Base-by-base conservation (phyloP, 345 rosid genomes). In the Excoecaria agallocha region DNA sequence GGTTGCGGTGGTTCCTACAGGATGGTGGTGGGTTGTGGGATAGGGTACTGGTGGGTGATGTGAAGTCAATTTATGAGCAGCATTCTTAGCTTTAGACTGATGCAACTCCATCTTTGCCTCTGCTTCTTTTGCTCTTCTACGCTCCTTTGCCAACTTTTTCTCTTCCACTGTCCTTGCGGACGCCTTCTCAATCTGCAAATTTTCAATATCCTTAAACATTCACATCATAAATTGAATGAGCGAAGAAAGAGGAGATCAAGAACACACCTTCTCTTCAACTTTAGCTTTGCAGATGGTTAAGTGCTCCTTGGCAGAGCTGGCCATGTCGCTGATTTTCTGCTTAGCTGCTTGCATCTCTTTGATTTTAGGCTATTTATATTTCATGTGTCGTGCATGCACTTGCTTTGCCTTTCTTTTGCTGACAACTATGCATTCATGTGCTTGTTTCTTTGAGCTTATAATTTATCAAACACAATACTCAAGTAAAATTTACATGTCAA, bases 61-160 rank as follows among this genome's bases (percentile, higher is more conserved):
- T 45, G 41, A 25, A 2, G 72, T 55, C 70, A 79, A 35, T 58
- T 79, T 87, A 78, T 82, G 74, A 11, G 81, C 89, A 0, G 85
- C 90, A 49, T 89, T 94, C 43, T 72, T 80, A 3, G 89, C 93
- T 74, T 88, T 91, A 71, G 87, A 89, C 55, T 88, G 77, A 81
- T 92, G 94, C 78, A 92, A 76, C 52, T 89, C 83, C 86, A 86
- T 89, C 75, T 89, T 90, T 17, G 93, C 92, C 64, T 82, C 75
- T 0, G 93, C 94, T 77, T 83, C 97, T 79, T 81, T 88, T 13
- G 86, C 86, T 78, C 87, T 84, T 70, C 90, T 76, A 15, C 78
- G 79, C 81, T 90, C 91, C 58, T 80, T 60, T 12, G 94, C 94
- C 54, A 88, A 73, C 83, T 80, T 76, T 77, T 83, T 89, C 77